Evolutionary conservation across 1,284 basidiomycete species (phyloP), one percentile per base, ranked within the genome.

Genomic region (Caloboletus firmus): DNA sequence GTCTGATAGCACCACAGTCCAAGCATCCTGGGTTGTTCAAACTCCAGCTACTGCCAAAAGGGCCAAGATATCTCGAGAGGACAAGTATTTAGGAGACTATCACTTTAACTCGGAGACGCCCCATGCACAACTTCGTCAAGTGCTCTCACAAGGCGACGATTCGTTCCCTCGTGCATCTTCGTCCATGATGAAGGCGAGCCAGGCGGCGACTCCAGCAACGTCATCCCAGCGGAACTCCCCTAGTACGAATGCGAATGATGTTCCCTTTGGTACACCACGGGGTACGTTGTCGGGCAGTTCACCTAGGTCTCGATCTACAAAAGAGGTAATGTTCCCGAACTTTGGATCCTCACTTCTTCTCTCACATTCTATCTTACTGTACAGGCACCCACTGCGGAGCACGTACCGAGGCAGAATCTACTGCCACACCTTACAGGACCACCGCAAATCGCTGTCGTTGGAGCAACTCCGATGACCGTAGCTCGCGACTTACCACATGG

Each of bases 1-100:
- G 34, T 56, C 67, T 7, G 63, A 49, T 28, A 35, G 44, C 11
- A 49, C 63, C 35, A 71, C 67, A 2, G 55, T 72, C 28, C 60
- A 71, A 50, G 61, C 66, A 26, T 63, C 71, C 12, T 69, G 71
- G 70, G 61, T 72, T 20, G 68, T 72, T 12, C 71, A 69, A 45
- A 72, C 65, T 15, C 57, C 69, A 7, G 49, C 58, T 15, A 58
- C 56, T 20, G 48, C 43, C 35, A 69, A 57, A 49, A 52, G 43
- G 32, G 15, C 57, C 44, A 57, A 46, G 22, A 58, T 60, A 52
- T 56, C 65, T 45, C 59, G 58, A 18, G 67, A 68, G 51, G 67
- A 71, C 35, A 68, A 72, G 47, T 71, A 68, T 47, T 49, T 65
- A 36, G 59, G 59, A 40, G 62, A 56, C 18, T 58, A 62, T 32